Evolutionary conservation across 306 rosid genomes (phyloP).

Genomic region (Cyclanthera cordifolia): DNA sequence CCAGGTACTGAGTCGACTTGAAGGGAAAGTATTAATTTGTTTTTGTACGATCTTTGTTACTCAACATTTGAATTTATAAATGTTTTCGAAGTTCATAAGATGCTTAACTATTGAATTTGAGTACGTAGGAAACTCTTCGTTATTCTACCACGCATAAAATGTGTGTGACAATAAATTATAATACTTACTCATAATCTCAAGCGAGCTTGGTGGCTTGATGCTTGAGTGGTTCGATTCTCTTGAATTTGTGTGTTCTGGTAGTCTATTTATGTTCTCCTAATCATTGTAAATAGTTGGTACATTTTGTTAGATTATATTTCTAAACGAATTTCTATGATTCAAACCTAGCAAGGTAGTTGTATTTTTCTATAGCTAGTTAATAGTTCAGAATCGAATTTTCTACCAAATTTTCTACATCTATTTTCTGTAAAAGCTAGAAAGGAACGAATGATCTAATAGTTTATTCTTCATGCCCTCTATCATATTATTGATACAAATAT

Average conservation of each 20-base stretch:
- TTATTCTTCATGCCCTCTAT: background rate
- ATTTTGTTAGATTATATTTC: background rate
- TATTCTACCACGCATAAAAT: background rate
- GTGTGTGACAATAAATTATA: background rate
- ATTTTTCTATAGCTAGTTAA: background rate
- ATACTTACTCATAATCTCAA: background rate
- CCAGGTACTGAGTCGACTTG: slow-evolving; percentile 43
- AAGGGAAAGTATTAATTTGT: background rate
- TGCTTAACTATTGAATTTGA: background rate
- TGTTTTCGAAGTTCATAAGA: background rate
- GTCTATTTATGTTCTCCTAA: background rate
- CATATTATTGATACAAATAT: background rate
- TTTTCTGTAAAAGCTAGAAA: background rate
- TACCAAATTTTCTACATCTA: background rate
- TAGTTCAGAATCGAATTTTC: background rate
- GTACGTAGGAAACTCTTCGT: background rate
- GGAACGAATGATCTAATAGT: background rate
- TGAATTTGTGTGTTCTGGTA: background rate
- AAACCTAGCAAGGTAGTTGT: background rate
- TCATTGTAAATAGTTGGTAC: background rate
- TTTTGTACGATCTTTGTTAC: background rate
- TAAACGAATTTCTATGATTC: background rate
- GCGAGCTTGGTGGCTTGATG: background rate
- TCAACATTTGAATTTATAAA: background rate
- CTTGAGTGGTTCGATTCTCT: background rate